Evolutionary conservation across 1,139 yeast genomes (phyloP).

Genomic region (Debaryomycetaceae sp.): DNA sequence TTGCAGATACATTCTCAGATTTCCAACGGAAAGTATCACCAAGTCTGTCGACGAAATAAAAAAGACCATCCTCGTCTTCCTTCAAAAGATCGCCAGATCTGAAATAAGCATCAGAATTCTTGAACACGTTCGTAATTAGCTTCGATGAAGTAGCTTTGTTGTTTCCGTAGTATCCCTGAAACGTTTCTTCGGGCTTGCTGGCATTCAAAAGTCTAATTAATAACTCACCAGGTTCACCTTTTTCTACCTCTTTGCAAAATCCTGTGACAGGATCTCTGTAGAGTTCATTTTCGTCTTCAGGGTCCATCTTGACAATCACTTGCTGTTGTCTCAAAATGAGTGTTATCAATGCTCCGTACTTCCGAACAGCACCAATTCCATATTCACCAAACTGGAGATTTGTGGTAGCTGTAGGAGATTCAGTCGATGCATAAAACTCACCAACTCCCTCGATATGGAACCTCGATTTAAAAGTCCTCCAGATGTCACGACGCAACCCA

Average conservation of each 20-base stretch:
- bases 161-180: constrained; percentile 89
- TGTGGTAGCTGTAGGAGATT: constrained; percentile 88
- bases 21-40: constrained; percentile 99
- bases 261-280: constrained; percentile 73
- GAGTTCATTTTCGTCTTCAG: constrained; percentile 70
- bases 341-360: constrained; percentile 67
- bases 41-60: constrained; percentile 85
- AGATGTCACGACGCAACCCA: constrained; percentile 89
- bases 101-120: constrained; percentile 88
- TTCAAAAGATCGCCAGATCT: constrained; percentile 83
- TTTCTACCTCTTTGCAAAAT: constrained; percentile 33
- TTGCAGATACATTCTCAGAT: constrained; percentile 91
- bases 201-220: constrained; percentile 72
- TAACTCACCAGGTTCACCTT: constrained; percentile 81
- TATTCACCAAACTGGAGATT: constrained; percentile 72
- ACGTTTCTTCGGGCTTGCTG: constrained; percentile 60
- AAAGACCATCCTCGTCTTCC: constrained; percentile 63
- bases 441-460: constrained; percentile 76
- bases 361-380: constrained; percentile 89
- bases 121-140: constrained; percentile 67
- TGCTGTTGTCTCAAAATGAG: constrained; percentile 55
- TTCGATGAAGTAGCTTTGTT: constrained; percentile 75
- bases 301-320: constrained; percentile 69
- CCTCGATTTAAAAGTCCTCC: constrained; percentile 75
- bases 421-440: constrained; percentile 94